Conservation (phyloP, 169 alveolate genomes). For the Eimeria maxima region DNA sequence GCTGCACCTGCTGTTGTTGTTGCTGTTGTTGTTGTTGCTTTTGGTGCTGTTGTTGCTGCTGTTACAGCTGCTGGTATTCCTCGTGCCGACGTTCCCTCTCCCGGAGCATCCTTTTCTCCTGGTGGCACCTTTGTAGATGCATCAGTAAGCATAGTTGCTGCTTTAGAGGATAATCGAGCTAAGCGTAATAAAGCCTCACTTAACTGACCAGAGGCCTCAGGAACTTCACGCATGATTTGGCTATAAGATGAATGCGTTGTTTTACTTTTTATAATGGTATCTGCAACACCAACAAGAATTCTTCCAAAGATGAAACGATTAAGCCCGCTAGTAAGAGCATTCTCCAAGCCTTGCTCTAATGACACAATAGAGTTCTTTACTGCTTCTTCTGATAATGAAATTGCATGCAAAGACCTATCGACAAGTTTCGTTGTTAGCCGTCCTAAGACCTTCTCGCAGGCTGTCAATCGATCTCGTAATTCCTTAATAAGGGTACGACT, state of each 20-base stretch:
- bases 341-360: background rate
- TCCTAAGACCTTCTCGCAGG: background rate
- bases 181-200: background rate
- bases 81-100: background rate
- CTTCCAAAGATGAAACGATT: background rate
- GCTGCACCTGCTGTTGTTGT: too few species aligned
- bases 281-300: background rate
- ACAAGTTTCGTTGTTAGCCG: background rate
- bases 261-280: background rate
- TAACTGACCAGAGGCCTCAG: background rate
- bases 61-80: background rate
- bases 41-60: background rate
- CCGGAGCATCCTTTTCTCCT: background rate
- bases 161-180: background rate
- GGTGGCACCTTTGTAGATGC: background rate
- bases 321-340: background rate
- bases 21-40: background rate
- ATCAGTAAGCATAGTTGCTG: background rate
- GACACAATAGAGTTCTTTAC: background rate
- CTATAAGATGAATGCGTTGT: background rate
- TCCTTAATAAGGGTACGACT: background rate
- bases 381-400: background rate
- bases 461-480: background rate
- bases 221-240: background rate
- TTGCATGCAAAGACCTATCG: background rate